Conservation (phyloP, 192 early-diverging fungal genomes). For the Coemansia aciculifera region DNA sequence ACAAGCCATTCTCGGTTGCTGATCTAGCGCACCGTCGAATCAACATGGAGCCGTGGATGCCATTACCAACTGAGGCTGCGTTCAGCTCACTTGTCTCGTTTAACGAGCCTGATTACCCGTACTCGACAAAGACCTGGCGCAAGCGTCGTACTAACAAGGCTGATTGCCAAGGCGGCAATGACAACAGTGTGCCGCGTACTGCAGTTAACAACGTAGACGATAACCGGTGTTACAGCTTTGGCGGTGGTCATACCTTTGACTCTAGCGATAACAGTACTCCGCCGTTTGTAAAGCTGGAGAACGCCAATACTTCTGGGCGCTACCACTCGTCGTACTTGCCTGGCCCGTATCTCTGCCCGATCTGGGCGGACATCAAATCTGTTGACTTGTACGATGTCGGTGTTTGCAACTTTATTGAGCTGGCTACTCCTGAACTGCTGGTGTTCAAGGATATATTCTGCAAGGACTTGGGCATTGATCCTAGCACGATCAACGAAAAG, state of each 20-base stretch:
- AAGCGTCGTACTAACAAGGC: slow-evolving; percentile 8
- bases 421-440: slow-evolving; percentile 47
- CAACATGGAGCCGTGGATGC: slow-evolving; percentile 50
- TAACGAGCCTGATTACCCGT: slow-evolving; percentile 30
- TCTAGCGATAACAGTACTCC: slow-evolving; percentile 40
- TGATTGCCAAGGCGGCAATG: neutral
- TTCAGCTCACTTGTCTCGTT: slow-evolving; percentile 19
- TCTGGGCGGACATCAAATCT: slow-evolving; percentile 52
- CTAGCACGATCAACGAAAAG: slow-evolving; percentile 34
- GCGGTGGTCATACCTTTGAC: neutral
- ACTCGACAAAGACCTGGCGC: slow-evolving; percentile 40
- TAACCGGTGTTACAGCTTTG: neutral
- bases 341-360: slow-evolving; percentile 49
- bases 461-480: slow-evolving; percentile 42
- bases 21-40: slow-evolving; percentile 52
- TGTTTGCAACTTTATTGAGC: slow-evolving; percentile 44
- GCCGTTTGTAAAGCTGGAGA: slow-evolving; percentile 15
- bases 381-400: slow-evolving; percentile 54
- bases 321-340: slow-evolving; percentile 47
- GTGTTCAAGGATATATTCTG: slow-evolving; percentile 55
- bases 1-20: slow-evolving; percentile 49
- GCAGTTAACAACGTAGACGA: neutral
- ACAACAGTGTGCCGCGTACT: neutral
- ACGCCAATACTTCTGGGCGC: slow-evolving; percentile 44
- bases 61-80: slow-evolving; percentile 25